Evolutionary conservation across 108 stramenopile genomes (phyloP).

Genomic region (Nitzschia inconspicua): DNA sequence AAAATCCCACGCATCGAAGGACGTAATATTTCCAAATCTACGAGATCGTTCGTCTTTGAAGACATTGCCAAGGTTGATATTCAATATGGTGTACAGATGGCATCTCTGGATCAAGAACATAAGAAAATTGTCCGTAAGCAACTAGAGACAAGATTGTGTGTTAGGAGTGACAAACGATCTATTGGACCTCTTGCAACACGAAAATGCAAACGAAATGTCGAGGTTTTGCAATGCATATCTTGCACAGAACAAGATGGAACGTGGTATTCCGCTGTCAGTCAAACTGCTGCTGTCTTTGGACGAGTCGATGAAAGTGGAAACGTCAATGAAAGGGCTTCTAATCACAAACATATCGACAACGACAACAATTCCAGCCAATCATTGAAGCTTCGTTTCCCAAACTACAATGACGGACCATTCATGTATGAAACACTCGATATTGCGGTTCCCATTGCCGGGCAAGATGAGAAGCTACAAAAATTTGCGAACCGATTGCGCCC

Average conservation of each 20-base stretch:
- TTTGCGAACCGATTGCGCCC: constrained; percentile 14
- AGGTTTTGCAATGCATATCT: constrained; percentile 8
- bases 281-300: neutral
- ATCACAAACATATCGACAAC: neutral
- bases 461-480: constrained; percentile 12
- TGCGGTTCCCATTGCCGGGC: constrained; percentile 20
- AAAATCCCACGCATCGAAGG: neutral
- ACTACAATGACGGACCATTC: constrained; percentile 27
- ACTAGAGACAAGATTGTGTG: neutral
- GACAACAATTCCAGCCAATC: neutral
- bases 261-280: constrained; percentile 13
- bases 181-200: neutral
- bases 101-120: neutral
- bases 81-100: constrained; percentile 14
- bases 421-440: constrained; percentile 20
- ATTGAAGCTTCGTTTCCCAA: constrained; percentile 8
- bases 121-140: neutral
- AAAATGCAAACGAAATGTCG: constrained; percentile 16
- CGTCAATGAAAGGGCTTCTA: neutral
- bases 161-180: constrained; percentile 1
- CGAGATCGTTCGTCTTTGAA: constrained; percentile 19
- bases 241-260: constrained; percentile 19
- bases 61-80: neutral
- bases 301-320: neutral
- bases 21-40: neutral